These are phyloP conservation scores for Miscanthus sacchariflorus DNA, from an alignment of 202 grass and related monocot genomes.

Conservation along the genomic window DNA sequence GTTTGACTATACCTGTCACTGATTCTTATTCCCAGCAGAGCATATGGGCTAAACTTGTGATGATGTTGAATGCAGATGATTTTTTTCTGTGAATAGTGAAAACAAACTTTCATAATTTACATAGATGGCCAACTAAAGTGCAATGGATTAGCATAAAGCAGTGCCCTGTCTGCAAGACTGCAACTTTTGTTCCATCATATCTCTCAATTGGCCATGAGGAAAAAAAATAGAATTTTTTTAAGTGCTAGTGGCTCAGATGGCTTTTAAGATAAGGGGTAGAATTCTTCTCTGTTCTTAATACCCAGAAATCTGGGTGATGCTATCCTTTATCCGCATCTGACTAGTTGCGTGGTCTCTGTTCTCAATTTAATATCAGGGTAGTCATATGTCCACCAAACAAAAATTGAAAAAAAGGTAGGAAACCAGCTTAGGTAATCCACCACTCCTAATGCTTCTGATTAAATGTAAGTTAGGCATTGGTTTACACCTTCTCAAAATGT, in stretches of 20 bases:
- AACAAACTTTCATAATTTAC: background rate
- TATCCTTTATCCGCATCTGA: background rate
- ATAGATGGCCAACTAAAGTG: constrained; percentile 27
- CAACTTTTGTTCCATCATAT: background rate
- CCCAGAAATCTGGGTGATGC: background rate
- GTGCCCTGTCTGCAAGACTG: constrained; percentile 43
- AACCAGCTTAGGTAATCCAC: constrained; percentile 32
- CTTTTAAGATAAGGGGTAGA: background rate
- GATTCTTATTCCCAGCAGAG: constrained; percentile 7
- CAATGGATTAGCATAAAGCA: constrained; percentile 26
- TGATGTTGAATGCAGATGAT: background rate
- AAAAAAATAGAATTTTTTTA: background rate
- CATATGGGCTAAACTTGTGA: background rate
- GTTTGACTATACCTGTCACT: constrained; percentile 42
- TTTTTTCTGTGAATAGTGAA: constrained; percentile 7
- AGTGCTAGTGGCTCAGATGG: constrained; percentile 6
- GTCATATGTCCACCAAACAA: constrained; percentile 37
- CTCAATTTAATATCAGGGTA: constrained; percentile 1
- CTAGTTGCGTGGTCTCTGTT: constrained; percentile 12
- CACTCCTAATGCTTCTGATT: constrained; percentile 10
- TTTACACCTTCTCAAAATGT: constrained; percentile 8
- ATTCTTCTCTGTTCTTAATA: constrained; percentile 3
- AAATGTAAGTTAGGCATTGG: background rate
- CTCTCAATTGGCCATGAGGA: background rate
- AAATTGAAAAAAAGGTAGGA: background rate